phyloP scores from a whole-genome alignment of 805 yeast species.

The Spathaspora boniae region DNA sequence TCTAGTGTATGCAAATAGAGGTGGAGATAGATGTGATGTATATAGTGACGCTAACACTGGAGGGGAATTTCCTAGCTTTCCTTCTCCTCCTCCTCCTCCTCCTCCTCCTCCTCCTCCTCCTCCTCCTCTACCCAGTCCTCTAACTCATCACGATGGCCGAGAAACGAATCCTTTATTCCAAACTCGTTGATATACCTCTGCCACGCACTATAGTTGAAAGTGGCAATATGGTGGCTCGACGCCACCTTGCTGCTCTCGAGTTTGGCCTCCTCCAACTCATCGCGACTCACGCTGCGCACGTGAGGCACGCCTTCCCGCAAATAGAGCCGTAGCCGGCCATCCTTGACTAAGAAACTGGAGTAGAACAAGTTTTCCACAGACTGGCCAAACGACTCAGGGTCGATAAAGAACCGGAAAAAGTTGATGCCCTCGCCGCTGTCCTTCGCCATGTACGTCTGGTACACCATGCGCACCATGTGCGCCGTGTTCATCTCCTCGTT shows the following conservation, averaged over 20 bases:
- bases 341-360: conserved; percentile 74
- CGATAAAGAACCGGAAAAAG: conserved; percentile 63
- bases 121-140: conserved; percentile 24
- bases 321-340: conserved; percentile 56
- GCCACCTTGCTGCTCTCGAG: conserved; percentile 21
- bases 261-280: conserved; percentile 16
- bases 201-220: conserved; percentile 70
- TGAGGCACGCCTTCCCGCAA: conserved; percentile 47
- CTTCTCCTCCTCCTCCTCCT: conserved; percentile 3
- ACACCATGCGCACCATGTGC: conserved; percentile 56
- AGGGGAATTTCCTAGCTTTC: conserved; percentile 1
- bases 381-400: conserved; percentile 74
- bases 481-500: conserved; percentile 61
- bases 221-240: conserved; percentile 68
- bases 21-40: background rate
- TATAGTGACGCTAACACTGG: background rate
- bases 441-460: conserved; percentile 28
- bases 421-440: conserved; percentile 38
- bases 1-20: conserved; percentile 8
- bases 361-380: conserved; percentile 83
- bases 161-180: conserved; percentile 52
- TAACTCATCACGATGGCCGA: conserved; percentile 39
- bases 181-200: conserved; percentile 47
- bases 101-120: conserved; percentile 9
- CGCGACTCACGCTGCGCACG: conserved; percentile 33